A percentile compares a stretch with the other conserved stretches of the same genome.
phyloP scores from a whole-genome alignment of 169 alveolate genomes.

The Theileria equi region DNA sequence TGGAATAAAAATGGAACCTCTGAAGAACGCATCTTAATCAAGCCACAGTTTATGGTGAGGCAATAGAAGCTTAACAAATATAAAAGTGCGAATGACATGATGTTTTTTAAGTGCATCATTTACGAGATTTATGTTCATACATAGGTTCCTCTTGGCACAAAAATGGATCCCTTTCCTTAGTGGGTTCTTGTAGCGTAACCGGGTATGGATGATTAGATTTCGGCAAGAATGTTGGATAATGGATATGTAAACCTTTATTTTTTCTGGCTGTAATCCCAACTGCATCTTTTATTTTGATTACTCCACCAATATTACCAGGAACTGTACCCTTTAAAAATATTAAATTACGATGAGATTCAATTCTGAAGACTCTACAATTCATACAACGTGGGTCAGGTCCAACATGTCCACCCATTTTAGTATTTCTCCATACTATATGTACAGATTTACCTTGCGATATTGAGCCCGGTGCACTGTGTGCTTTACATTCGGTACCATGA shows the following conservation, averaged over 20 bases:
- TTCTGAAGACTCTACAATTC: conserved; percentile 79
- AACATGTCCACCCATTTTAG: conserved; percentile 85
- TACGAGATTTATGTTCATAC: conserved; percentile 39
- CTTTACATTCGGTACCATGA: conserved; percentile 84
- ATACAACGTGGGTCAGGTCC: conserved; percentile 84
- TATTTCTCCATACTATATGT: conserved; percentile 79
- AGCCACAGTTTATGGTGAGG: not conserved
- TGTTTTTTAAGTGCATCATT: conserved; percentile 4
- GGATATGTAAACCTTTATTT: conserved; percentile 69
- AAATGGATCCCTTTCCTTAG: conserved; percentile 64
- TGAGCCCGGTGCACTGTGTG: conserved; percentile 82
- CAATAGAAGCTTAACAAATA: not conserved
- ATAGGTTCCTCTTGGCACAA: conserved; percentile 57
- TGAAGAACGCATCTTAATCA: not conserved
- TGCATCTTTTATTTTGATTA: conserved; percentile 82
- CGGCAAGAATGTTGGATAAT: conserved; percentile 81
- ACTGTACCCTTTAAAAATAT: conserved; percentile 78
- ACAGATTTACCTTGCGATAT: conserved; percentile 80
- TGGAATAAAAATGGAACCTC: not conserved
- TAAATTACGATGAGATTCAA: conserved; percentile 76
- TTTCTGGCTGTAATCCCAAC: conserved; percentile 76
- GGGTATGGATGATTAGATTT: conserved; percentile 52
- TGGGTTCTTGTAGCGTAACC: conserved; percentile 58
- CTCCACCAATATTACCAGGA: conserved; percentile 77
- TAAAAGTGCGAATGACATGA: not conserved